Conservation (phyloP, 345 rosid genomes). For the Eucalyptus melliodora region DNA sequence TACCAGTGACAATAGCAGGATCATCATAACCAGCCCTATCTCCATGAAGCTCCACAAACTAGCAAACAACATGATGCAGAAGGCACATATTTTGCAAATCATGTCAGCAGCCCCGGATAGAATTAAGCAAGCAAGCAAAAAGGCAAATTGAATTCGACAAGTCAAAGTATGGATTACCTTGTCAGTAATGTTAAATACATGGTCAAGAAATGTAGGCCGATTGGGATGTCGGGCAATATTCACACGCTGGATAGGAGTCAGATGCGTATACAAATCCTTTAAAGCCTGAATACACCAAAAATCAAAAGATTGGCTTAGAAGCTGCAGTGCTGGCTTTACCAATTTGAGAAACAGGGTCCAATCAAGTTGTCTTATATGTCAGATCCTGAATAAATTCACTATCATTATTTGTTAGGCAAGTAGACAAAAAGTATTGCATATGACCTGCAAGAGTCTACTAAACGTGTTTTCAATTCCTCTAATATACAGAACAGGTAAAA, state of each 20-base stretch:
- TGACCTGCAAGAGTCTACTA: neutral
- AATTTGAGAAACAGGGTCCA: neutral
- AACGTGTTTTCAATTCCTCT: neutral
- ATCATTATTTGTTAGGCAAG: neutral
- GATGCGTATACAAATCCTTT: conserved; percentile 61
- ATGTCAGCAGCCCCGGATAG: neutral
- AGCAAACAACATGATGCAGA: conserved; percentile 2
- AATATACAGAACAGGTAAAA: neutral
- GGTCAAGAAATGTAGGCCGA: conserved; percentile 97
- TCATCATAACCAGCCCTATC: conserved; percentile 98
- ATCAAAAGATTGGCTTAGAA: neutral
- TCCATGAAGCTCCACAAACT: conserved; percentile 99
- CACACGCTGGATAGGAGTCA: conserved; percentile 90
- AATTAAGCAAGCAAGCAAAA: neutral
- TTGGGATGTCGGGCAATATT: conserved; percentile 94
- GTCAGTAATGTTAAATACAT: conserved; percentile 77
- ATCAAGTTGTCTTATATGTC: neutral
- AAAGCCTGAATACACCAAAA: conserved; percentile 44
- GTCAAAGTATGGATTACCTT: conserved; percentile 39
- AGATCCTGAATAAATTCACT: neutral
- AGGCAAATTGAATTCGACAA: neutral
- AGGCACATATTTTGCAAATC: neutral
- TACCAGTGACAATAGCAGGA: conserved; percentile 93
- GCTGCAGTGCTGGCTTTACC: neutral
- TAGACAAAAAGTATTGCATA: neutral